These are phyloP conservation scores for Pichia insulana DNA, from an alignment of 805 yeast species.

Conservation along the genomic window DNA sequence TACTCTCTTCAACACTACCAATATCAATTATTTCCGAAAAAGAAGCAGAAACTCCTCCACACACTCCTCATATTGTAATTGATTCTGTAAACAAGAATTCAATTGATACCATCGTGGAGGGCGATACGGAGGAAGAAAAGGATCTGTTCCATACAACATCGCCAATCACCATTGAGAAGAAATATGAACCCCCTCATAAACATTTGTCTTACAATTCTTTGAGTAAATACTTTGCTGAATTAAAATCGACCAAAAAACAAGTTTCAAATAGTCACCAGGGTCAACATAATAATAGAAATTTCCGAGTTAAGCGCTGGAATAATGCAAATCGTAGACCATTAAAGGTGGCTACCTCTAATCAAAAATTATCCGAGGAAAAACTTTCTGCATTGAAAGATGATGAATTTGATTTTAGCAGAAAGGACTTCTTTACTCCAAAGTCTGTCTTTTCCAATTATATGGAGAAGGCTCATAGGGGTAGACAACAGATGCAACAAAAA, in stretches of 20 bases:
- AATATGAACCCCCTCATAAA: constrained; percentile 13
- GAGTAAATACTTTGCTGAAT: not conserved
- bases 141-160: not conserved
- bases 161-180: constrained; percentile 6
- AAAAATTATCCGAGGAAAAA: constrained; percentile 15
- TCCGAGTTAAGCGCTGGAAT: constrained; percentile 14
- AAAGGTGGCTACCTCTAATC: constrained; percentile 20
- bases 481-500: constrained; percentile 10
- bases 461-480: constrained; percentile 45
- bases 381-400: constrained; percentile 16
- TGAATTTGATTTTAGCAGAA: constrained; percentile 41
- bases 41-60: no score
- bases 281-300: constrained; percentile 1
- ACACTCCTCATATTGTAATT: not conserved
- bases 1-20: no score
- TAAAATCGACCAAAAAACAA: not conserved
- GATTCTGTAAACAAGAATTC: not conserved
- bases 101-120: not conserved
- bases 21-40: no score
- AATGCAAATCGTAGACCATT: constrained; percentile 23
- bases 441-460: constrained; percentile 62
- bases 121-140: not conserved
- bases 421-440: constrained; percentile 73
- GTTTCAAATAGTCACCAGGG: not conserved
- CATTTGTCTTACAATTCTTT: not conserved